Conservation (phyloP, 108 stramenopile species). For the Skeletonema grethae region DNA sequence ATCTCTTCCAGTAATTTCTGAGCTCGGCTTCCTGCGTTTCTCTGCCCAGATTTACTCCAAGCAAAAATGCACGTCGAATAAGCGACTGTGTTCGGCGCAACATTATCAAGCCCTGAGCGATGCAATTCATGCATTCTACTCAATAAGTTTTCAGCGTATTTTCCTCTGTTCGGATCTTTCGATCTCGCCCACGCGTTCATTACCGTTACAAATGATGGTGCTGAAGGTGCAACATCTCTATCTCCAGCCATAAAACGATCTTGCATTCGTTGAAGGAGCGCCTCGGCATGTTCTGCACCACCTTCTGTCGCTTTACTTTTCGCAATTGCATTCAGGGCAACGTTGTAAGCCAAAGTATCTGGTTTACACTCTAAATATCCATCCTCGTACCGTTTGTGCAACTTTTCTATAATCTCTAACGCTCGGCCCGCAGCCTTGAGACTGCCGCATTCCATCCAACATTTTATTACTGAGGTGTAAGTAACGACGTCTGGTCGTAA, state of each 20-base stretch:
- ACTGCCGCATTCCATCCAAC: conserved; percentile 47
- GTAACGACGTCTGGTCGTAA: conserved; percentile 50
- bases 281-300: conserved; percentile 60
- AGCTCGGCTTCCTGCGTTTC: conserved; percentile 56
- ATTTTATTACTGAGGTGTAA: conserved; percentile 54
- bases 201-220: conserved; percentile 34
- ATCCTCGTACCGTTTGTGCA: conserved; percentile 37
- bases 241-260: conserved; percentile 43
- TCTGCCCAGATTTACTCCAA: conserved; percentile 53
- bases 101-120: conserved; percentile 24
- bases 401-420: conserved; percentile 39
- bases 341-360: conserved; percentile 43
- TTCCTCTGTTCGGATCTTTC: conserved; percentile 39
- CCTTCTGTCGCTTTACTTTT: conserved; percentile 30
- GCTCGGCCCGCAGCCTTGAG: conserved; percentile 30
- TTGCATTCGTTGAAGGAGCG: conserved; percentile 63
- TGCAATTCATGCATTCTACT: conserved; percentile 55
- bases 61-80: conserved; percentile 74
- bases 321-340: conserved; percentile 65
- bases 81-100: conserved; percentile 61
- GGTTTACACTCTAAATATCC: conserved; percentile 44
- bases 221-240: conserved; percentile 37
- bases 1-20: conserved; percentile 51
- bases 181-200: conserved; percentile 69
- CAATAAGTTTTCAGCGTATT: conserved; percentile 55